These are phyloP conservation scores for Aotearoamyces nothofagi DNA, from an alignment of 2,329 filamentous ascomycete species.

Conservation along the genomic window DNA sequence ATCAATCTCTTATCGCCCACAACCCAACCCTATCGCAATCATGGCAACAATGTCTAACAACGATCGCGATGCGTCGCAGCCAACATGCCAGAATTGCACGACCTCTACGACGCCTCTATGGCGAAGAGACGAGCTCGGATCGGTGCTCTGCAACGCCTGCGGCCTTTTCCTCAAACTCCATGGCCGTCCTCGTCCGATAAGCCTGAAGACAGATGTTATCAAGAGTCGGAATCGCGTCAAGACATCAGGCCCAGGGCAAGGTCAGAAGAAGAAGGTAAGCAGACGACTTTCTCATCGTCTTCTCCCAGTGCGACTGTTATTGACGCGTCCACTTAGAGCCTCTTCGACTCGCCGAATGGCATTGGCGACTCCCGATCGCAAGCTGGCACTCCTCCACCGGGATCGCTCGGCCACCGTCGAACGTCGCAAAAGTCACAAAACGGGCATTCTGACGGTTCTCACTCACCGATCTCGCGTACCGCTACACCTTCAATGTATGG, in stretches of 20 bases:
- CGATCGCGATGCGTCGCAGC: conserved; percentile 50
- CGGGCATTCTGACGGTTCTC: conserved; percentile 57
- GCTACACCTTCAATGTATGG: conserved; percentile 63
- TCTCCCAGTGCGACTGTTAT: conserved; percentile 7
- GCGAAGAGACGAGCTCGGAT: conserved; percentile 91
- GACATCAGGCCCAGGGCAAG: conserved; percentile 59
- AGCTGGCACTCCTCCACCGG: conserved; percentile 33
- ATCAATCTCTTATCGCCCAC: conserved; percentile 4
- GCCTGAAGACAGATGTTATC: conserved; percentile 97
- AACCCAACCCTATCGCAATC: conserved; percentile 18
- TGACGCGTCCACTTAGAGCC: conserved; percentile 16
- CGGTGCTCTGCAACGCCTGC: conserved; percentile 96
- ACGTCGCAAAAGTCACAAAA: conserved; percentile 58
- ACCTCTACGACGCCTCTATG: conserved; percentile 94
- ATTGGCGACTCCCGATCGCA: conserved; percentile 40
- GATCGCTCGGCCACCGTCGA: conserved; percentile 42
- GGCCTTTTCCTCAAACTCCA: conserved; percentile 96
- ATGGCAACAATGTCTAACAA: conserved; percentile 35
- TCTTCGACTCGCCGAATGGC: conserved; percentile 36
- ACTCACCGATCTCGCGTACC: conserved; percentile 67
- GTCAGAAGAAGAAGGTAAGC: conserved; percentile 70
- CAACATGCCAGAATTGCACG: conserved; percentile 89
- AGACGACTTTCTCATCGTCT: conserved; percentile 2
- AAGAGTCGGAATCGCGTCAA: conserved; percentile 98
- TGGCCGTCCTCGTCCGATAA: conserved; percentile 82